phyloP scores from a whole-genome alignment of 768 basidiomycete species.

The Kwoniella sp. region DNA sequence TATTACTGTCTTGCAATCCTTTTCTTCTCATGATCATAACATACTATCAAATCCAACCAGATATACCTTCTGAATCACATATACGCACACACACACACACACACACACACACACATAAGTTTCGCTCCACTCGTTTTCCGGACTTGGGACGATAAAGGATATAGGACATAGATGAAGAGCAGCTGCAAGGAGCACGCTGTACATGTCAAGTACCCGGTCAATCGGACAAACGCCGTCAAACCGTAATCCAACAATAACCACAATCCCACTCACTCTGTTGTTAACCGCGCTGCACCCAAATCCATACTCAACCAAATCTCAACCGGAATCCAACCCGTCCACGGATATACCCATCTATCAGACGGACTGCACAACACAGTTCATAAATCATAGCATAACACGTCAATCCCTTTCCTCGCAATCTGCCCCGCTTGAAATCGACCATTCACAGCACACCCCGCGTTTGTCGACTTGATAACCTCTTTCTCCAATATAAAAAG shows the following conservation, averaged over 20 bases:
- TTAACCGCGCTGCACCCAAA: slow-evolving; percentile 1
- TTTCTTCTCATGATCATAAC: too few species aligned
- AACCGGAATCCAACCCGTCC: not conserved
- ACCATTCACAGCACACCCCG: too few species aligned
- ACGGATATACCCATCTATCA: too few species aligned
- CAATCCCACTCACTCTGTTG: not conserved
- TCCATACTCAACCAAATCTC: not conserved
- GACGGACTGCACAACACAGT: too few species aligned
- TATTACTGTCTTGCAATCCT: not conserved
- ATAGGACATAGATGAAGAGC: not conserved
- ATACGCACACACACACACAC: too few species aligned
- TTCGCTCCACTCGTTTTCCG: not conserved
- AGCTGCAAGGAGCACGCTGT: not conserved
- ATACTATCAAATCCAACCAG: too few species aligned
- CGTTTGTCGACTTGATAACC: not conserved
- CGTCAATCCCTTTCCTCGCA: too few species aligned
- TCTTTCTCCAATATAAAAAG: too few species aligned
- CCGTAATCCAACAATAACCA: not conserved
- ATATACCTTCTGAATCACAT: too few species aligned
- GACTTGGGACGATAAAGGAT: not conserved
- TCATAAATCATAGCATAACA: too few species aligned
- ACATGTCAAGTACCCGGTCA: not conserved
- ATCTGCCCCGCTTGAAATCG: too few species aligned
- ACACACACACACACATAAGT: too few species aligned
- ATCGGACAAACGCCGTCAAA: not conserved